Evolutionary conservation across 129 eudicot genomes (phyloP), one percentile per base, ranked within the genome.

Genomic region (Mikania micrantha): DNA sequence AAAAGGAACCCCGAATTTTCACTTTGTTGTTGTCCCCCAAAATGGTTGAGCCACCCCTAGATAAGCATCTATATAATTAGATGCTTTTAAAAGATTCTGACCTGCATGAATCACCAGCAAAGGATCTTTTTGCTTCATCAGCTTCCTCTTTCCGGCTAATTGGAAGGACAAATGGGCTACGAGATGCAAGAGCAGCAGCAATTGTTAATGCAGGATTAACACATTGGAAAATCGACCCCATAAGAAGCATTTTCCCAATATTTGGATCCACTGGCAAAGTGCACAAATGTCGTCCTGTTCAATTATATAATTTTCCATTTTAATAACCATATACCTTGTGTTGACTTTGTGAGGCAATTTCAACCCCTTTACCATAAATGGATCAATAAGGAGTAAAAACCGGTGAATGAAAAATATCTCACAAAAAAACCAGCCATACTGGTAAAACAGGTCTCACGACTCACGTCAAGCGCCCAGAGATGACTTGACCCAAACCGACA

Each of bases 81-180:
- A 25, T 36, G 69, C 38, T 54, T 65, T 28, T 56, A 56, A 16
- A 67, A 53, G 56, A 25, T 34, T 35, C 71, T 63, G 34, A 93
- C 99, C 99, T 93, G 95, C 95, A 89, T 28, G 99, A 89, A 79
- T 93, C 96, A 82, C 99, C 99, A 65, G 99, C 96, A 75, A 93
- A 93, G 21, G 90, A 80, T 83, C 99, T 84, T 77, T 93, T 93
- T 28, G 92, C 99, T 49, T 77, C 99, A 77, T 93, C 99, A 48
- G 95, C 99, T 76, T 93, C 99, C 72, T 93, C 90, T 65, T 89
- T 93, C 62, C 95, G 78, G 64, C 81, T 85, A 60, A 93, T 67
- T 56, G 99, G 99, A 79, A 93, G 95, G 64, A 93, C 87, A 86
- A 93, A 93, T 11, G 99, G 99, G 80, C 85, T 78, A 12, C 96